These are phyloP conservation scores for Thyridium curvatum DNA, from an alignment of 2,329 filamentous ascomycete genomes.

Conservation along the genomic window DNA sequence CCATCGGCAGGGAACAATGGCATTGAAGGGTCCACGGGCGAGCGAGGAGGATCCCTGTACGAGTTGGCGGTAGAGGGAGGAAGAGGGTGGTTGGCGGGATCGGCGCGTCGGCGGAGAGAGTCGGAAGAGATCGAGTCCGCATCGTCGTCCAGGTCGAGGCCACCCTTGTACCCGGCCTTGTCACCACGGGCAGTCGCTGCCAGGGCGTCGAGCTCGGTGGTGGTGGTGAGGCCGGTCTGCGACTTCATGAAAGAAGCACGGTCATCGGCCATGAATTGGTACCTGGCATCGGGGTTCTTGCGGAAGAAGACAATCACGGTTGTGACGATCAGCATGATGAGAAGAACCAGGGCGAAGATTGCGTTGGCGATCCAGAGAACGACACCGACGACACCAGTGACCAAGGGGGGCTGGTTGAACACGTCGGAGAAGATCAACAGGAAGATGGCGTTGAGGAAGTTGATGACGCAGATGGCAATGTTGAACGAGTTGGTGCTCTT, in stretches of 20 bases:
- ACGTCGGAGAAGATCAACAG: slow-evolving; percentile 76
- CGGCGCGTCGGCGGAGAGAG: slow-evolving; percentile 40
- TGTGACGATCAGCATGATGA: slow-evolving; percentile 71
- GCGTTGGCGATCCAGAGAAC: slow-evolving; percentile 80
- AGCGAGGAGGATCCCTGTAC: slow-evolving; percentile 27
- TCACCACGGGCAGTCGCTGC: slow-evolving; percentile 77
- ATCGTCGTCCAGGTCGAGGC: slow-evolving; percentile 66
- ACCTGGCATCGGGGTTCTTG: slow-evolving; percentile 81
- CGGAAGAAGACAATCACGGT: slow-evolving; percentile 61
- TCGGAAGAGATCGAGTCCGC: slow-evolving; percentile 60
- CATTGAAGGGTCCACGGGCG: slow-evolving; percentile 42
- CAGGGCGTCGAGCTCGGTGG: slow-evolving; percentile 76
- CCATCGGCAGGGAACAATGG: slow-evolving; percentile 40
- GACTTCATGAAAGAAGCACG: slow-evolving; percentile 89
- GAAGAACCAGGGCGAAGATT: slow-evolving; percentile 66
- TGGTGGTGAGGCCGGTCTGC: slow-evolving; percentile 61
- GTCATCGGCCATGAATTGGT: slow-evolving; percentile 86
- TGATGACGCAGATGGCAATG: slow-evolving; percentile 74
- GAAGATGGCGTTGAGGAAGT: slow-evolving; percentile 78
- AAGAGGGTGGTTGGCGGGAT: slow-evolving; percentile 13
- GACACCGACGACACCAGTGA: slow-evolving; percentile 77
- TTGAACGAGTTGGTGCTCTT: slow-evolving; percentile 91
- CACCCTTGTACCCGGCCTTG: slow-evolving; percentile 52
- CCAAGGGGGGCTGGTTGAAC: slow-evolving; percentile 70
- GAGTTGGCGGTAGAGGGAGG: slow-evolving; percentile 11